Conservation (phyloP, 2,329 filamentous ascomycete genomes). For the Colletotrichum kahawae region DNA sequence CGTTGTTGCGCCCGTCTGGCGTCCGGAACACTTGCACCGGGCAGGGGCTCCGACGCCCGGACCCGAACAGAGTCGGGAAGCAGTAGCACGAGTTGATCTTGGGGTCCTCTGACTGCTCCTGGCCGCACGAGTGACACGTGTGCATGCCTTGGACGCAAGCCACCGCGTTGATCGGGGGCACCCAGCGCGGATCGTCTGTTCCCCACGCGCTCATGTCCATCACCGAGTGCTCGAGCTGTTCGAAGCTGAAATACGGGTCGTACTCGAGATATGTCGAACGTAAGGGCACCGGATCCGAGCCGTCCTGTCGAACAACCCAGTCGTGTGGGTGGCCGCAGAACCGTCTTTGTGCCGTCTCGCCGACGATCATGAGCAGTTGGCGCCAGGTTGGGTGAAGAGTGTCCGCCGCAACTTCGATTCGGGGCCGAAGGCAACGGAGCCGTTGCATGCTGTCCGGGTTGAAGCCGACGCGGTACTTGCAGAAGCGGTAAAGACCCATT, state of each 20-base stretch:
- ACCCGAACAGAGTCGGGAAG: constrained; percentile 57
- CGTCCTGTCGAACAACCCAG: constrained; percentile 53
- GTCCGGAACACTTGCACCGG: constrained; percentile 60
- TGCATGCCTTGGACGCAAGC: constrained; percentile 25
- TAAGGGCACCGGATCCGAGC: constrained; percentile 43
- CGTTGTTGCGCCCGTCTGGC: constrained; percentile 58
- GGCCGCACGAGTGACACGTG: constrained; percentile 48
- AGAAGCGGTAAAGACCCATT: constrained; percentile 63
- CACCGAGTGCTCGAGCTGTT: constrained; percentile 53
- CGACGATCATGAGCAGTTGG: constrained; percentile 51
- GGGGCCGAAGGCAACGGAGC: constrained; percentile 46
- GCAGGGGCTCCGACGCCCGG: constrained; percentile 14
- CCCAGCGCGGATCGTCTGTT: constrained; percentile 52
- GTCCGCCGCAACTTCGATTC: constrained; percentile 58
- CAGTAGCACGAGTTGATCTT: constrained; percentile 55
- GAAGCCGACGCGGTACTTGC: constrained; percentile 63
- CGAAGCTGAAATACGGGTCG: constrained; percentile 51
- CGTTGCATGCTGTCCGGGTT: constrained; percentile 53
- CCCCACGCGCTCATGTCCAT: constrained; percentile 55
- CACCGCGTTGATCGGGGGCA: constrained; percentile 31
- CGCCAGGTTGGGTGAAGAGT: constrained; percentile 60
- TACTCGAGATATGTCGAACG: constrained; percentile 50
- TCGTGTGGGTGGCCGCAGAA: constrained; percentile 56
- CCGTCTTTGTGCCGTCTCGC: constrained; percentile 40
- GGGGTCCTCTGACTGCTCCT: constrained; percentile 55